A percentile compares a stretch with the other conserved stretches of the same genome.
These are phyloP conservation scores for Naganishia sp. DNA, from an alignment of 1,284 basidiomycete species.

Conservation along the genomic window DNA sequence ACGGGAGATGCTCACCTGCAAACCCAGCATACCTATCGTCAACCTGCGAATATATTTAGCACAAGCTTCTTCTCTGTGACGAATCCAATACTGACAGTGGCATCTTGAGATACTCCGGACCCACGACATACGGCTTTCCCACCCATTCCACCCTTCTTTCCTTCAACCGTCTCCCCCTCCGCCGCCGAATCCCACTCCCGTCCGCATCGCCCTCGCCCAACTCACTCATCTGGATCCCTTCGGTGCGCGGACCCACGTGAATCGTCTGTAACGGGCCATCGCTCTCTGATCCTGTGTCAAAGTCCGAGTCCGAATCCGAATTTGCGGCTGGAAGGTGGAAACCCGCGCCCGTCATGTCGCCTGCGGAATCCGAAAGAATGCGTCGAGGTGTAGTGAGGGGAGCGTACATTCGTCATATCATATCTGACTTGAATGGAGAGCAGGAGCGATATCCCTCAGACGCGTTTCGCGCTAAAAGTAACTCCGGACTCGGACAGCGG, in stretches of 20 bases:
- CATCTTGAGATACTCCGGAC: constrained; percentile 65
- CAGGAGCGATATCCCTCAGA: too few relatives aligned
- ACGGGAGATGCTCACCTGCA: constrained; percentile 60
- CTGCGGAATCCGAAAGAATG: background rate
- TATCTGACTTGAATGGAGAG: background rate
- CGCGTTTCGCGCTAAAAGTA: too few relatives aligned
- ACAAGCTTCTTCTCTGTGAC: background rate
- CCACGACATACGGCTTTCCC: constrained; percentile 62
- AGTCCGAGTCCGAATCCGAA: constrained; percentile 2
- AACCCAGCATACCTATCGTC: constrained; percentile 74
- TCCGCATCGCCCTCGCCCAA: constrained; percentile 3
- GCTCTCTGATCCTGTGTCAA: constrained; percentile 6
- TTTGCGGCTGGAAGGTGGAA: constrained; percentile 1
- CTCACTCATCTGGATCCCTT: constrained; percentile 21
- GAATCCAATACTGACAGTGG: constrained; percentile 55
- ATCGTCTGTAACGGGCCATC: constrained; percentile 13
- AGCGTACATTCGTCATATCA: constrained; percentile 15
- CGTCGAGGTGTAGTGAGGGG: background rate
- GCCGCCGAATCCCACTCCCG: background rate
- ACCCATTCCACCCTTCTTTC: constrained; percentile 55
- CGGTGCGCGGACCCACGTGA: constrained; percentile 10
- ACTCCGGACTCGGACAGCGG: background rate
- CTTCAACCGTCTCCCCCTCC: constrained; percentile 29
- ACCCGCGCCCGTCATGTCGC: constrained; percentile 16
- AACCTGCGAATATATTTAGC: constrained; percentile 47